phyloP scores from a whole-genome alignment of 2,329 filamentous ascomycete species.

The Phoma sp. region DNA sequence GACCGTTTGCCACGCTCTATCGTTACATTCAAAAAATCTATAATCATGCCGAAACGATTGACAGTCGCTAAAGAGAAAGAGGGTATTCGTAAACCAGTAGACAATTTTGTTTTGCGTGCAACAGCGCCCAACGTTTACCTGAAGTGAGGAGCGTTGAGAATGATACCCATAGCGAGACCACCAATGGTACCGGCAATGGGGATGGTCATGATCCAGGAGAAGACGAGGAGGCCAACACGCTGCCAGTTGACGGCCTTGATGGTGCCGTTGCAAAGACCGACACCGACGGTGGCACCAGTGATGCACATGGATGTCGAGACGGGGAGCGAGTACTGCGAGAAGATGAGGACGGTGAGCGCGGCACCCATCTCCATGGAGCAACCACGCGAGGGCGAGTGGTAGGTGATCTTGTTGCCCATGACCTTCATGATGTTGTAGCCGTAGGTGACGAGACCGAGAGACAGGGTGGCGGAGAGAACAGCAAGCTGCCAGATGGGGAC shows the following conservation, averaged over 20 bases:
- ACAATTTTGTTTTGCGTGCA: conserved; percentile 9
- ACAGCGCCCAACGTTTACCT: conserved; percentile 10
- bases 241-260: conserved; percentile 75
- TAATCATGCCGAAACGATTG: conserved; percentile 8
- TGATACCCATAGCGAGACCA: conserved; percentile 53
- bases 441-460: conserved; percentile 71
- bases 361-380: conserved; percentile 83
- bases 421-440: conserved; percentile 88
- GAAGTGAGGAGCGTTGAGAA: conserved; percentile 66
- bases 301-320: conserved; percentile 75
- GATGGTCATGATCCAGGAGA: conserved; percentile 70
- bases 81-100: conserved; percentile 11
- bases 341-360: conserved; percentile 76
- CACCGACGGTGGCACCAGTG: conserved; percentile 78
- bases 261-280: conserved; percentile 77
- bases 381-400: conserved; percentile 64
- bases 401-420: conserved; percentile 83
- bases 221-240: conserved; percentile 69
- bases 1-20: conserved; percentile 4
- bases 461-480: conserved; percentile 69
- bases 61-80: conserved; percentile 13
- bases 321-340: conserved; percentile 76
- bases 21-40: conserved; percentile 8
- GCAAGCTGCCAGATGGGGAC: conserved; percentile 80
- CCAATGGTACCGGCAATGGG: conserved; percentile 66